Base-by-base conservation (phyloP, 805 yeast species). In the Monosporozyma siamensis region DNA sequence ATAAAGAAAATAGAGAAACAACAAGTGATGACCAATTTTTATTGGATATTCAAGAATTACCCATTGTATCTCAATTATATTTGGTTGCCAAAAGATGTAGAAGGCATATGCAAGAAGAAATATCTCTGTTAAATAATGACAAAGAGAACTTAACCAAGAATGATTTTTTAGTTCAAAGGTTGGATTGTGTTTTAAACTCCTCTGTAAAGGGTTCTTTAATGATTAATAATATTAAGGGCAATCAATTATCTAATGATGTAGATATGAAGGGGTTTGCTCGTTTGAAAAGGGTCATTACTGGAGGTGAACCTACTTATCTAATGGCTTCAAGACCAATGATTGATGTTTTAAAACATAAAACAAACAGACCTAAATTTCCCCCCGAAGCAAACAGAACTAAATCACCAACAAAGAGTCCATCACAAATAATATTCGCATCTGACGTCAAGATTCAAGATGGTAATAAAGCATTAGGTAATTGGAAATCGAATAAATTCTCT, bases 241-340 rank as follows among this genome's bases (percentile, higher is more conserved):
- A 43, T 21, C 39, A 47, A 25, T 34, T 43, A 12, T 49, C 46
- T 15, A 41, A 14, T n/a, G 39, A 37, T 11, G 25, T 25, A 4
- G 32, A 37, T 15, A 18, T 37, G 39, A 37, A 26, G 12, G 50
- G 49, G 5, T 50, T 56, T 30, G 44, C 43, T 4, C 48, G 52
- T 14, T 32, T 61, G 37, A 58, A 52, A 44, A 51, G 48, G 18
- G 53, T 54, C 1, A 42, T 61, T 15, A 56, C 62, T 1, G 64
- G 64, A 9, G 53, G 53, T 22, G 31, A 29, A 21, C 43, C 44
- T 23, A 42, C 47, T n/a, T 36, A 39, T 20, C 9, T 25, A 6
- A 11, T 21, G 6, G 17, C 34, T 27, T 25, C 43, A 24, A 39
- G 31, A 39, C 23, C 40, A 42, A 36, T 52, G 45, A 29, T 54